Base-by-base conservation (phyloP, 805 yeast genomes). In the Candida fluviatilis region DNA sequence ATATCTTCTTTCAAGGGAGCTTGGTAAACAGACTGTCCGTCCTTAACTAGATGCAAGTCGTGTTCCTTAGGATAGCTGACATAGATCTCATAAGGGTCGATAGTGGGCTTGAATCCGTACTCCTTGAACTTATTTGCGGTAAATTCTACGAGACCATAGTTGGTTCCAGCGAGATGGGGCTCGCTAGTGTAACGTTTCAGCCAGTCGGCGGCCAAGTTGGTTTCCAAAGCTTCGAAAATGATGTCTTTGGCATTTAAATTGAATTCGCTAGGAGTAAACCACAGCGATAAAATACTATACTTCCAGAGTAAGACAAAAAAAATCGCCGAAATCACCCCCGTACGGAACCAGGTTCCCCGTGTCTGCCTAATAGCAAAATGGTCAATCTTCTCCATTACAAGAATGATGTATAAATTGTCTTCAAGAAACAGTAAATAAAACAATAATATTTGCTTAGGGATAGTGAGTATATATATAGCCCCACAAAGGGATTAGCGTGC, bases 41-140 rank as follows among this genome's bases (percentile, higher is more conserved):
- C 54, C 8, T 49, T 25, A 25, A 62, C 41, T 33, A 68, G 61
- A 43, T 52, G 55, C 43, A 77, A 55, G 16, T 52, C 66, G 23
- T 70, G 74, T 18, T 69, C 72, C 4, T 67, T 56, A 2, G 82
- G 84, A 31, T 65, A 65, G 41, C 73, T 75, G 21, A 78, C 62
- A 64, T 74, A 77, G 1, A 78, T 65, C 41, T 81, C 78, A 55
- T 78, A 82, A 14, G 71, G 66, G 43, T 80, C 84, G 4, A 73
- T 51, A 23, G 55, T 54, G 0, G 82, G 70, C 16, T 66, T 56
- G 38, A 77, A 69, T 1, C 83, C 84, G 47, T 68, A 69, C 45
- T 70, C 69, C 43, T 63, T 64, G 31, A 80, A 69, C 52, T 76
- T 66, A 7, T 63, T 59, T 17, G 62, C 60, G 6, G 83, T 78